phyloP scores from a whole-genome alignment of 805 yeast species.

The Wickerhamiella sergipiensis region DNA sequence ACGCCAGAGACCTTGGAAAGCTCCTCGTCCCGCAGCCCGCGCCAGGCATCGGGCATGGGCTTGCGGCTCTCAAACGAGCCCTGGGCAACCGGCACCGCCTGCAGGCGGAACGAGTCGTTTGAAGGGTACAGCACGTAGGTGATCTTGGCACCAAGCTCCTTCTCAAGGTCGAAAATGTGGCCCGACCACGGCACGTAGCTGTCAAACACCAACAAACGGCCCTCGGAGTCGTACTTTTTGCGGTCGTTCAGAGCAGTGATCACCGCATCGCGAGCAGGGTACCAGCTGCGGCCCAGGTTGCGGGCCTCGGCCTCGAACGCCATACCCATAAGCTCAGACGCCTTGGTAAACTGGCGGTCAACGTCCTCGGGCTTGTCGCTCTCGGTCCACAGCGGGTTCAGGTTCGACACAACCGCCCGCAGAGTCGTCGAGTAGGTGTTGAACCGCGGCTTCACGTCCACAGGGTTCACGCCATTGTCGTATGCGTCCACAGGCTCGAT shows the following conservation, averaged over 20 bases:
- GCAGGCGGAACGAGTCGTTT: slow-evolving; percentile 65
- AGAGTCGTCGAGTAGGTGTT: slow-evolving; percentile 60
- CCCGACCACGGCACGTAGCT: slow-evolving; percentile 91
- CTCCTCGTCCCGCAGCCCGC: slow-evolving; percentile 89
- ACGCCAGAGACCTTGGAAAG: slow-evolving; percentile 65
- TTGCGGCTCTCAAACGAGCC: slow-evolving; percentile 73
- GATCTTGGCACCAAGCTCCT: slow-evolving; percentile 30
- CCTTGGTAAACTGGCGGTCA: slow-evolving; percentile 53
- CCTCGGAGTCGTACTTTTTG: slow-evolving; percentile 46
- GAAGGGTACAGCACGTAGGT: slow-evolving; percentile 74
- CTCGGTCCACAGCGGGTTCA: slow-evolving; percentile 79
- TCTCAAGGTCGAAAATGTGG: slow-evolving; percentile 53
- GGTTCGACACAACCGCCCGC: slow-evolving; percentile 60
- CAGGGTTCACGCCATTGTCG: slow-evolving; percentile 76
- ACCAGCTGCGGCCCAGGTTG: slow-evolving; percentile 73
- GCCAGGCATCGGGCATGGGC: slow-evolving; percentile 80
- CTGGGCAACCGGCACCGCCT: slow-evolving; percentile 76
- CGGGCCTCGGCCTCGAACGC: slow-evolving; percentile 57
- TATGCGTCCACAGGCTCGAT: slow-evolving; percentile 86
- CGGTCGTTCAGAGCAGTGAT: slow-evolving; percentile 54
- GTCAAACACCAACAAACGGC: slow-evolving; percentile 61
- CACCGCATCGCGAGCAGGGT: slow-evolving; percentile 77
- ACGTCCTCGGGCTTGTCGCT: slow-evolving; percentile 45
- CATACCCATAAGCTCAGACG: slow-evolving; percentile 71
- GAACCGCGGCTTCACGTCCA: slow-evolving; percentile 47